Evolutionary conservation across 805 yeast genomes (phyloP).

Genomic region (Komagataella ulmi): DNA sequence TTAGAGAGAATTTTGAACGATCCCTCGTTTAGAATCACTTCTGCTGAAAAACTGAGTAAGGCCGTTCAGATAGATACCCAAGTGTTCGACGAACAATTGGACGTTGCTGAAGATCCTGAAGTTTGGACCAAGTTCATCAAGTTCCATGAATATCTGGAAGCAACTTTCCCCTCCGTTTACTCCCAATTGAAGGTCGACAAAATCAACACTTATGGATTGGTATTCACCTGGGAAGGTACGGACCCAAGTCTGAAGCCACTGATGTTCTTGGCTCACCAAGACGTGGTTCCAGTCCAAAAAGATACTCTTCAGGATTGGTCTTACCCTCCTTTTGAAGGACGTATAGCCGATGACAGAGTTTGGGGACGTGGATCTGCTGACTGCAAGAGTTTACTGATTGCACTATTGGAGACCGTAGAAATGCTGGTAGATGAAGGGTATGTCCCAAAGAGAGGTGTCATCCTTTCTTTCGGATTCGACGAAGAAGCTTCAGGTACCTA

Average conservation of each 20-base stretch:
- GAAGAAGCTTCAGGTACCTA: conserved; percentile 57
- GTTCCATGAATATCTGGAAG: conserved; percentile 39
- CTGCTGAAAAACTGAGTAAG: conserved; percentile 31
- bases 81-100: conserved; percentile 30
- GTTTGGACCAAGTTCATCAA: conserved; percentile 32
- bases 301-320: conserved; percentile 46
- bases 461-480: conserved; percentile 62
- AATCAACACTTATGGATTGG: conserved; percentile 47
- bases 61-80: conserved; percentile 55
- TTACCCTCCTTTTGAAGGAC: conserved; percentile 50
- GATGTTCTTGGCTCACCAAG: conserved; percentile 61
- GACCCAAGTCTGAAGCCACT: conserved; percentile 40
- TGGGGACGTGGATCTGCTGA: conserved; percentile 73
- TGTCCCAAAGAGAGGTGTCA: conserved; percentile 45
- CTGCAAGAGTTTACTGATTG: conserved; percentile 54
- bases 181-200: conserved; percentile 32
- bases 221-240: conserved; percentile 51
- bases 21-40: conserved; percentile 17
- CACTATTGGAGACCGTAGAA: conserved; percentile 51
- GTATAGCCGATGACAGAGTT: conserved; percentile 45
- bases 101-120: conserved; percentile 34
- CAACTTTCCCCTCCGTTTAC: conserved; percentile 41
- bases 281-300: conserved; percentile 63
- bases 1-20: conserved; percentile 19
- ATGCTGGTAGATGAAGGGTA: conserved; percentile 35